These are phyloP conservation scores for Orbilia ellipsospora DNA, from an alignment of 2,329 filamentous ascomycete genomes.

Conservation along the genomic window DNA sequence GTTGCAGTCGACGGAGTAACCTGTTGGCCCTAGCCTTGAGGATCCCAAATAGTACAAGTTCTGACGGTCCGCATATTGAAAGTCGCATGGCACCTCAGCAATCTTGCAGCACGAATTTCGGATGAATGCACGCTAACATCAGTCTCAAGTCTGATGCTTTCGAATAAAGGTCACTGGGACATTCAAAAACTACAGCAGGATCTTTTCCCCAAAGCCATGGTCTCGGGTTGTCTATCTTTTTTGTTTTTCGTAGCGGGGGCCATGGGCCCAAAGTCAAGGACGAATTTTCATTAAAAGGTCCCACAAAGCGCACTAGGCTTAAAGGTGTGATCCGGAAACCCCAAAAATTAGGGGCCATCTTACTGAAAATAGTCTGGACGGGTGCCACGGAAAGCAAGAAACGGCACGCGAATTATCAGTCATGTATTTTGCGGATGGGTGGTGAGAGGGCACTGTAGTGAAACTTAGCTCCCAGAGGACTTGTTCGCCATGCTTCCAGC, in stretches of 20 bases:
- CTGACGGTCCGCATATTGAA: slow-evolving; percentile 48
- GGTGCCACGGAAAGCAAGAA: slow-evolving; percentile 41
- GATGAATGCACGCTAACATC: slow-evolving; percentile 56
- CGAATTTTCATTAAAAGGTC: slow-evolving; percentile 34
- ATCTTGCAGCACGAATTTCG: slow-evolving; percentile 55
- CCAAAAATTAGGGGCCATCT: slow-evolving; percentile 41
- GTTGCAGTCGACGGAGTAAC: slow-evolving; percentile 42
- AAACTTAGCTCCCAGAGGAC: slow-evolving; percentile 52
- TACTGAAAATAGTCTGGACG: slow-evolving; percentile 38
- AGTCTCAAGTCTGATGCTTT: slow-evolving; percentile 14
- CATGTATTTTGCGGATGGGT: slow-evolving; percentile 38
- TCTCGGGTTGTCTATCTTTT: slow-evolving; percentile 46
- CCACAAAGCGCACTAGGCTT: slow-evolving; percentile 40
- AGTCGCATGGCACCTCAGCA: slow-evolving; percentile 54
- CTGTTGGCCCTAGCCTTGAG: slow-evolving; percentile 41
- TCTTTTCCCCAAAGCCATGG: slow-evolving; percentile 47
- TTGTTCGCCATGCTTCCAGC: slow-evolving; percentile 53
- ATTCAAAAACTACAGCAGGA: slow-evolving; percentile 38
- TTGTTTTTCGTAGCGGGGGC: slow-evolving; percentile 27
- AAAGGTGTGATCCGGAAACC: slow-evolving; percentile 26
- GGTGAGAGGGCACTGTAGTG: slow-evolving; percentile 44
- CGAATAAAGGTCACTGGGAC: slow-evolving; percentile 24
- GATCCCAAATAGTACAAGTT: slow-evolving; percentile 54
- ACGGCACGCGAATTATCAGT: slow-evolving; percentile 52
- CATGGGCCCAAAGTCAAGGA: slow-evolving; percentile 18